phyloP scores from a whole-genome alignment of 1,284 basidiomycete genomes.

The Flammula alnicola region DNA sequence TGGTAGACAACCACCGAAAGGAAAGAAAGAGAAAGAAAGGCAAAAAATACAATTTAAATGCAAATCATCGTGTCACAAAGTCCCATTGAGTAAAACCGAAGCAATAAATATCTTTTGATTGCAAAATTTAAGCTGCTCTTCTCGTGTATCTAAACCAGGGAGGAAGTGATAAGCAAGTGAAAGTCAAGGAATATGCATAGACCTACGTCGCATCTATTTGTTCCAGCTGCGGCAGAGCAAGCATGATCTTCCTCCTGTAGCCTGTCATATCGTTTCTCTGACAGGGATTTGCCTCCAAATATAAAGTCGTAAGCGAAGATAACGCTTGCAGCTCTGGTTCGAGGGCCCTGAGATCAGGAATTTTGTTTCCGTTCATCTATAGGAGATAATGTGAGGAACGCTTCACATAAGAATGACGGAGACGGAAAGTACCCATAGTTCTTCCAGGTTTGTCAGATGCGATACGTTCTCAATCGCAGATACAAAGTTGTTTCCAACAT shows the following conservation, averaged over 20 bases:
- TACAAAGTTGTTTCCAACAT: conserved; percentile 89
- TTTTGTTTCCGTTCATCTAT: conserved; percentile 89
- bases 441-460: conserved; percentile 79
- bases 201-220: conserved; percentile 96
- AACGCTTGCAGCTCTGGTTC: conserved; percentile 78
- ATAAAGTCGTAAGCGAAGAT: conserved; percentile 81
- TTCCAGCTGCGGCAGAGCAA: conserved; percentile 86
- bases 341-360: conserved; percentile 70
- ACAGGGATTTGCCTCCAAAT: conserved; percentile 94
- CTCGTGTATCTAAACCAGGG: conserved; percentile 23
- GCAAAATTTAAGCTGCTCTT: conserved; percentile 13
- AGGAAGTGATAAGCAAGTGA: conserved; percentile 1
- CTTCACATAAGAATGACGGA: not conserved
- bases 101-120: too few species aligned
- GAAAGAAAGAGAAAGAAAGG: too few species aligned
- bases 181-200: conserved; percentile 1
- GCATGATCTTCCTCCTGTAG: conserved; percentile 90
- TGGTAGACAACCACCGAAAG: too few species aligned
- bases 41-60: too few species aligned
- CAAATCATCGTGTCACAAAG: too few species aligned
- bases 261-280: conserved; percentile 78
- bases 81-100: too few species aligned
- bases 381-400: not conserved
- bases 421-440: conserved; percentile 84
- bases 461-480: conserved; percentile 79